Conservation (phyloP, 495 filamentous ascomycete genomes). For the Talaromyces ruber region DNA sequence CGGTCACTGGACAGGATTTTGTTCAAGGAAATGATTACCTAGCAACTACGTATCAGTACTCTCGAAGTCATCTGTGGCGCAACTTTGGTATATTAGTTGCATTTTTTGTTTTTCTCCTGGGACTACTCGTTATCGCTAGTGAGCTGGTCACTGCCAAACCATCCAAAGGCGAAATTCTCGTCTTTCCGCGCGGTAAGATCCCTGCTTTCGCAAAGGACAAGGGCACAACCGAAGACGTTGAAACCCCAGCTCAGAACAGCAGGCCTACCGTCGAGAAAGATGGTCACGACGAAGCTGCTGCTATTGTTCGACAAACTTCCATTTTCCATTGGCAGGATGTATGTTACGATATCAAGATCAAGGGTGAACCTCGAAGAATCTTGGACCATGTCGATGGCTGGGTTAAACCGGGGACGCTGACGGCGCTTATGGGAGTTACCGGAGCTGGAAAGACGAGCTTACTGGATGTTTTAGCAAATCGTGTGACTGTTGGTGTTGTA, state of each 20-base stretch:
- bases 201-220: conserved; percentile 12
- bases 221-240: conserved; percentile 24
- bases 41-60: conserved; percentile 45
- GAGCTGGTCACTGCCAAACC: conserved; percentile 40
- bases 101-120: conserved; percentile 56
- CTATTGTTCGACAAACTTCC: conserved; percentile 50
- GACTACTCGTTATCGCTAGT: conserved; percentile 33
- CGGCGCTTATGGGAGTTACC: conserved; percentile 54
- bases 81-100: conserved; percentile 61
- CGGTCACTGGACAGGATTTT: conserved; percentile 30
- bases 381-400: conserved; percentile 58
- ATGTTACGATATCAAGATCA: conserved; percentile 60
- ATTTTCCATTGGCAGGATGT: conserved; percentile 80
- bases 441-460: conserved; percentile 66
- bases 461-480: conserved; percentile 50
- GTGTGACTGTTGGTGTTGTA: conserved; percentile 44
- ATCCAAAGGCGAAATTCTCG: conserved; percentile 44
- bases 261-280: conserved; percentile 18
- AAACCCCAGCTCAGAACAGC: conserved; percentile 31
- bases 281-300: conserved; percentile 19
- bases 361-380: conserved; percentile 48
- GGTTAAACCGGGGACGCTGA: conserved; percentile 59
- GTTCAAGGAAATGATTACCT: conserved; percentile 48
- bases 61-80: conserved; percentile 54
- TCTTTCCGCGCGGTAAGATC: conserved; percentile 40